These are phyloP conservation scores for Alternaria arbusti DNA, from an alignment of 2,329 filamentous ascomycete genomes.

Conservation along the genomic window DNA sequence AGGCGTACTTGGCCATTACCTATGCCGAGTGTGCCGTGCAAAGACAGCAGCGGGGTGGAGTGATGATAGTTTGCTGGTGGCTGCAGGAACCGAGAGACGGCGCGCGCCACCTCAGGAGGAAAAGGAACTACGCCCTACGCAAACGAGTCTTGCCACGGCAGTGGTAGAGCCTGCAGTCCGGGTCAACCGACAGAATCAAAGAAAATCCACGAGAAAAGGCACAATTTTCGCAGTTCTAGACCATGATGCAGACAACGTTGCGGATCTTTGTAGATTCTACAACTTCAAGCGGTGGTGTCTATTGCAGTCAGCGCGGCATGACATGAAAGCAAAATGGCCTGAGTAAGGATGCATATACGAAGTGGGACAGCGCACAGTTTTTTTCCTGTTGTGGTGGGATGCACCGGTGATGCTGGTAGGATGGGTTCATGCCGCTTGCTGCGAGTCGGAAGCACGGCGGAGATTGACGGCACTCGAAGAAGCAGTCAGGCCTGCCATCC, in stretches of 20 bases:
- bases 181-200: background rate
- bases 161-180: background rate
- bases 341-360: background rate
- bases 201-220: background rate
- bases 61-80: conserved; percentile 5
- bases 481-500: background rate
- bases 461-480: background rate
- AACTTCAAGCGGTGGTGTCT: background rate
- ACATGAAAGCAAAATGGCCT: conserved; percentile 3
- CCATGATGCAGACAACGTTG: background rate
- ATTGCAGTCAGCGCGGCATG: background rate
- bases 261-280: background rate
- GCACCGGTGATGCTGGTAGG: background rate
- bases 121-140: background rate
- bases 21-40: conserved; percentile 5
- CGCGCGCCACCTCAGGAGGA: conserved; percentile 1
- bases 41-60: background rate
- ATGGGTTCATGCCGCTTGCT: conserved; percentile 1
- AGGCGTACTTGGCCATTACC: conserved; percentile 4
- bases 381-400: conserved; percentile 2
- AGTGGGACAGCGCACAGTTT: conserved; percentile 5
- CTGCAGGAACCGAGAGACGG: conserved; percentile 5
- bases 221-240: background rate
- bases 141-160: background rate
- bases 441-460: background rate